Evolutionary conservation across 768 basidiomycete species (phyloP), one percentile per base, ranked within the genome.

Genomic region (Steccherinum ochraceum): DNA sequence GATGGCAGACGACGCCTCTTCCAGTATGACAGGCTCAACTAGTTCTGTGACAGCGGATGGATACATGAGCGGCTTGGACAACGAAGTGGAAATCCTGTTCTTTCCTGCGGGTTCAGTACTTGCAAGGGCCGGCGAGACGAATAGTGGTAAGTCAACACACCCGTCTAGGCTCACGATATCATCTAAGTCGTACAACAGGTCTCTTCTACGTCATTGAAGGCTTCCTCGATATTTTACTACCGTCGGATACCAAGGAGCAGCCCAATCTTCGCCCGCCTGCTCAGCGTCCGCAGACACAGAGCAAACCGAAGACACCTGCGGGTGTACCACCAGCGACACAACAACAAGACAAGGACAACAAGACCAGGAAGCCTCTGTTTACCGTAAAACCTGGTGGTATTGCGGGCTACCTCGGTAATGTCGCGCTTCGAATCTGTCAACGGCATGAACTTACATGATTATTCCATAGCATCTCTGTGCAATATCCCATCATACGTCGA

Each of bases 321-420:
- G 46, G 52, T 43, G 43, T 45, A 50, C 11, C 45, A 25, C 13
- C 40, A 21, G 57, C 67, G n/a, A 65, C 68, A 43, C 51, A 65
- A 30, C 67, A 63, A 48, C 57, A 59, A 40, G 68, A 65, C 46
- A 70, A 64, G 50, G 30, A 35, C 16, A 60, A 65, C 4, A 69
- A 72, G 26, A 64, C 60, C 45, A 77, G 76, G 56, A 92, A 87
- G 61, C 76, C 87, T 10, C 75, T 99, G 20, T 99, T 96, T 66
- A 94, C 92, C 1, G 91, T 95, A 20, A 96, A 95, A 61, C 90
- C 94, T 12, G 96, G 96, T 51, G 96, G 96, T 0, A 96, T 99
- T 54, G 96, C 95, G 10, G 96, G 96, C 1, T 98, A 98, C 67
- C 76, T 99, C 21, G 86, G 89, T 89, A n/a, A 57, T 53, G 75